Evolutionary conservation across 164 flowering plant species (phyloP), one percentile per base, ranked within the genome.

Genomic region (Buxus sempervirens): DNA sequence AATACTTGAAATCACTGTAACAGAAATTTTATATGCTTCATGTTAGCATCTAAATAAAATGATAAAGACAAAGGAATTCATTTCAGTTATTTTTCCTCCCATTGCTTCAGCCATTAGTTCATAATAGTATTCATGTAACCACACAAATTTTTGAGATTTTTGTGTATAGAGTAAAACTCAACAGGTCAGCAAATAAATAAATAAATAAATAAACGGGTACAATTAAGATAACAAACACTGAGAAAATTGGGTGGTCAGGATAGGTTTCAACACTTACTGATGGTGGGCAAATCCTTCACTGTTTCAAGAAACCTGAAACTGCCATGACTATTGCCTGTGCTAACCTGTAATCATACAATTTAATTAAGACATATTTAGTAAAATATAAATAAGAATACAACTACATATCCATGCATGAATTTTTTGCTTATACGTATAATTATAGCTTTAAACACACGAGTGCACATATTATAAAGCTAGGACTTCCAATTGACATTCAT

Each of bases 1-100:
- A 20, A 74, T 60, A 48, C 80, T 80, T 73, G 98, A 88, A 55
- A 79, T 82, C 93, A 90, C 98, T 93, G 88, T n/a, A 77, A 67
- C 55, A 66, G 54, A 72, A 70, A 42, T 51, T 42, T 13, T 20
- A 1, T 7, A 10, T 58, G 25, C 26, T 10, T 58, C 41, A 58
- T 27, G 16, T 58, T 27, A 27, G 41, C n/a, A 58, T 58, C 36
- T 58, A 27, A 26, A 16, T 12, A 18, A 58, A 9, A 8, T 14
- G 18, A 26, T 16, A 58, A 32, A 58, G 26, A 55, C 10, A 22
- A 55, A n/a, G 23, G 19, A 54, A 5, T 4, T 20, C 19, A 12
- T 20, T 54, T 20, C 1, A 19, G 7, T 21, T 54, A 22, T 2
- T 19, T 19, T 12, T 54, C 21, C 19, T 21, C 57, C 10, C 57